phyloP scores from a whole-genome alignment of 441 rosid species.

The Populus hybrid region DNA sequence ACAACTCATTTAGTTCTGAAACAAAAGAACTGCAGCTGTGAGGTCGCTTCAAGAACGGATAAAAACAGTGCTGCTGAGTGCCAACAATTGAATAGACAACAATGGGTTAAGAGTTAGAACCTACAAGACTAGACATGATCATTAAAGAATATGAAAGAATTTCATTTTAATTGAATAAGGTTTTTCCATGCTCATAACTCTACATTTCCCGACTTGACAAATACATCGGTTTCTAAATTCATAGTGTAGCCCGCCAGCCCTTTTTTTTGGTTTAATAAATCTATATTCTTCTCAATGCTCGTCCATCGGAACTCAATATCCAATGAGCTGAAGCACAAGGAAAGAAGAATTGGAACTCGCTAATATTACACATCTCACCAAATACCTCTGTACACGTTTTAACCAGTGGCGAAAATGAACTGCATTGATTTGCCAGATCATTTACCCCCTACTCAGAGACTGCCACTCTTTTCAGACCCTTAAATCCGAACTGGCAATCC shows the following conservation, averaged over 20 bases:
- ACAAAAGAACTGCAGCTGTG: too few relatives aligned
- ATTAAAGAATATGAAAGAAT: conserved; percentile 45
- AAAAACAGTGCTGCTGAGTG: too few relatives aligned
- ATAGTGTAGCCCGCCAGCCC: conserved; percentile 16
- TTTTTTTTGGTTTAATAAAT: conserved; percentile 27
- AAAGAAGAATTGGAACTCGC: conserved; percentile 39
- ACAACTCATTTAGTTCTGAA: too few relatives aligned
- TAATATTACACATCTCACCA: conserved; percentile 64
- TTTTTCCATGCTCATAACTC: conserved; percentile 48
- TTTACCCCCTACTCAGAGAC: conserved; percentile 3
- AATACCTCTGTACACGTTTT: conserved; percentile 50
- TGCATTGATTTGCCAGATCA: conserved; percentile 18
- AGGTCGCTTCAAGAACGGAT: too few relatives aligned
- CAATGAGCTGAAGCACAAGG: conserved; percentile 35
- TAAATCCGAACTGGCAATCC: conserved; percentile 80
- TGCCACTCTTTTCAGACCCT: conserved; percentile 2
- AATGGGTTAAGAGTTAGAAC: neutral
- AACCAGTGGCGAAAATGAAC: conserved; percentile 16
- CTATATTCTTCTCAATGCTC: conserved; percentile 48
- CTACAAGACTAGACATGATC: neutral
- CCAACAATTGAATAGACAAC: neutral
- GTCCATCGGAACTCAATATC: conserved; percentile 30
- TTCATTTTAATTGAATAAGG: conserved; percentile 51
- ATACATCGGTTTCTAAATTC: conserved; percentile 41
- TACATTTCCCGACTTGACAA: conserved; percentile 51